Base-by-base conservation (phyloP, 306 rosid species). In the Cyclanthera cordifolia region DNA sequence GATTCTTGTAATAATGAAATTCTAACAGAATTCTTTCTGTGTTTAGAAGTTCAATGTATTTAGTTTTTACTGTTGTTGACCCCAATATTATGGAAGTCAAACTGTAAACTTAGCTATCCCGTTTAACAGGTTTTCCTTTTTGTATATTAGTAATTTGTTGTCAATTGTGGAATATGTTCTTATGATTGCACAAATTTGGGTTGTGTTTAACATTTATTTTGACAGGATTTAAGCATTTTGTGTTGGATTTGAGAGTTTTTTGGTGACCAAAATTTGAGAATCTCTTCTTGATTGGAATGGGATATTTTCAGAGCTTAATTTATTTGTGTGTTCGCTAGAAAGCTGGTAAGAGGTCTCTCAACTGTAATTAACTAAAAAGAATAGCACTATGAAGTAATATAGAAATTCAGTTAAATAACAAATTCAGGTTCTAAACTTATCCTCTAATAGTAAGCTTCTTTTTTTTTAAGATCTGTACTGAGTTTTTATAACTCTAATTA, bases 1-100 rank as follows among this genome's bases (percentile, higher is more conserved):
- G 79, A 75, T 72, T 76, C 74, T 70, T 77, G 75, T 27, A 72
- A 72, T 85, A 89, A 89, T 82, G 15, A 83, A 80, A 72, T 72
- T 76, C 79, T 79, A 65, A 77, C 81, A 74, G 71, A 47, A 43
- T 56, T 65, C 75, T 65, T n/a, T 63, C 73, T 46, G 70, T 2
- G 67, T 67, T 78, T 71, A 55, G 69, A 75, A 19, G 20, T 82
- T 75, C 72, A 74, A 69, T 77, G 72, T 49, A 70, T 74, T 82
- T 81, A 27, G 21, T 75, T 78, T 78, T 70, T 59, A 67, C 60
- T 43, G 37, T 24, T 21, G 15, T 8, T 2, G 3, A 24, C 5
- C 5, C 47, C 23, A 45, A 16, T 66, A 14, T 66, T 37, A 47
- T 46, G 39, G 24, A 66, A 66, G 12, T 64, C 52, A 65, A 65